Base-by-base conservation (phyloP, 176 grass and related monocot species). In the Oryza coarctata region DNA sequence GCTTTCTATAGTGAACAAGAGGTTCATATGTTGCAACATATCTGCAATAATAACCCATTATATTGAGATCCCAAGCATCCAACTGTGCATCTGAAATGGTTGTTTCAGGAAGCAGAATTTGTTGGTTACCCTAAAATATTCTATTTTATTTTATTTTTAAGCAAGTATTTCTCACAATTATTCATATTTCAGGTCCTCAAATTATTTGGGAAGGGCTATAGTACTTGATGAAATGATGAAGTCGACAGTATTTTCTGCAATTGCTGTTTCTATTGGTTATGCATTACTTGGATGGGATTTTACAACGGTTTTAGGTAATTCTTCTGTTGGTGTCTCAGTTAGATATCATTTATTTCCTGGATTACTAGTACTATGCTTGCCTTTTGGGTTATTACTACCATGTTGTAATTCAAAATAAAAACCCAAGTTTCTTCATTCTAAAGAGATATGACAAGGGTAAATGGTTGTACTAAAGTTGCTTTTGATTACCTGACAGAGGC, bases 221-320 rank as follows among this genome's bases (percentile, higher is more conserved):
- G 30, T 52, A 63, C 31, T 80, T 75, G 30, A 39, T 70, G 39
- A 84, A 50, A 89, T 80, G 69, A 87, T 82, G 89, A 83, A 83
- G 49, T 77, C 87, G 74, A 69, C 87, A 29, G 74, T 94, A 6
- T 84, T 94, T 55, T 91, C 86, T 77, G 74, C 84, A 12, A 70
- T 92, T 71, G 78, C 79, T 60, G 92, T 91, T 76, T 91, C 92
- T 70, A 92, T 92, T 77, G 89, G 92, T 45, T 92, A 94, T 80
- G 58, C 86, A 70, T 62, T 94, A 34, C 92, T 89, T 79, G 92
- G 92, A 79, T 94, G 92, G 89, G 89, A 94, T 75, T 92, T 92
- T 89, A 85, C 87, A 83, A 83, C 89, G 68, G 82, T 89, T 67
- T 83, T 81, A 68, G 92, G 92, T 94, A 83, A 83, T 80, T 64